Percentiles rank a stretch among this genome's conserved stretches.
Conservation (phyloP, 1,284 basidiomycete species). For the Peniophora sp. region DNA sequence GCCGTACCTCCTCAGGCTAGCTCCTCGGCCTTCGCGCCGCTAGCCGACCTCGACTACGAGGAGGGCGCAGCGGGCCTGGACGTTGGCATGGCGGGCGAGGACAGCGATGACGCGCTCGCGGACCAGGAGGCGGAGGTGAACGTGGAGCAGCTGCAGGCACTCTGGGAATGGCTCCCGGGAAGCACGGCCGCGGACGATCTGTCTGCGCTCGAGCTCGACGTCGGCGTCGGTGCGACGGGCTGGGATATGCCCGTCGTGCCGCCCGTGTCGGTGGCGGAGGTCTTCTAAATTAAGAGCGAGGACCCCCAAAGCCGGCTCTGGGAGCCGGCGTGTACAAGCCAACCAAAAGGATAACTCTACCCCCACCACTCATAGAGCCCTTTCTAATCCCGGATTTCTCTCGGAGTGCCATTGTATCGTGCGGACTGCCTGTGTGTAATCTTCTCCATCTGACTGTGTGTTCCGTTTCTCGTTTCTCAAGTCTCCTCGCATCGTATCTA, state of each 20-base stretch:
- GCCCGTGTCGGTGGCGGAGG: slow-evolving; percentile 17
- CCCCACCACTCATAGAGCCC: slow-evolving; percentile 1
- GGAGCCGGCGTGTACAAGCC: not conserved
- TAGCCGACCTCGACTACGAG: not conserved
- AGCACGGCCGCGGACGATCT: slow-evolving; percentile 26
- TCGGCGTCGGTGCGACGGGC: slow-evolving; percentile 17
- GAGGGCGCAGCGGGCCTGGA: slow-evolving; percentile 14
- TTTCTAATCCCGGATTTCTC: slow-evolving; percentile 6
- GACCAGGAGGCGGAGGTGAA: slow-evolving; percentile 11
- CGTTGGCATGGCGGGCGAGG: slow-evolving; percentile 13
- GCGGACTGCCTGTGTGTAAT: slow-evolving; percentile 9
- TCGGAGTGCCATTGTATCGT: slow-evolving; percentile 7
- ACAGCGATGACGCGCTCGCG: slow-evolving; percentile 4
- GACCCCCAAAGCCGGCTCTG: not conserved
- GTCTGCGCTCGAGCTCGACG: slow-evolving; percentile 27
- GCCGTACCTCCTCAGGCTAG: slow-evolving; percentile 20
- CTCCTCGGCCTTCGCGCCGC: slow-evolving; percentile 10
- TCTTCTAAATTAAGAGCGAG: slow-evolving; percentile 1
- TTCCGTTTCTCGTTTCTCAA: slow-evolving; percentile 8
- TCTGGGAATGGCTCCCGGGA: slow-evolving; percentile 42
- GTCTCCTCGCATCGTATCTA: slow-evolving; percentile 11
- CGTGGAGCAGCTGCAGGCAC: slow-evolving; percentile 43
- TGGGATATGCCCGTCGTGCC: slow-evolving; percentile 20
- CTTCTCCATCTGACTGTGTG: slow-evolving; percentile 15
- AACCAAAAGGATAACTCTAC: not conserved